phyloP scores from a whole-genome alignment of 768 basidiomycete species.

The Lactarius deliciosus region DNA sequence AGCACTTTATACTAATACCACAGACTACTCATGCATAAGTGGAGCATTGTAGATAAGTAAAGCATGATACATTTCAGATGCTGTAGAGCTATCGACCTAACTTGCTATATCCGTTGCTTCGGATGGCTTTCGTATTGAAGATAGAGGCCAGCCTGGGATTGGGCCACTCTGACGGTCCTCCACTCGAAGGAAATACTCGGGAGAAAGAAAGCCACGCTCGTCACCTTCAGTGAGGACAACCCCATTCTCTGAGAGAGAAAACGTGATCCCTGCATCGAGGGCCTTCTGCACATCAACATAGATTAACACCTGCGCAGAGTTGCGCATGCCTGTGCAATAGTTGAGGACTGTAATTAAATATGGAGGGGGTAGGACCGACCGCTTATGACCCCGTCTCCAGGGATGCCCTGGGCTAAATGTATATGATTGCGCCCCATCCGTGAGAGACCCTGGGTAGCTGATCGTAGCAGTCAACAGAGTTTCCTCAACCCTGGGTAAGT shows the following conservation, averaged over 20 bases:
- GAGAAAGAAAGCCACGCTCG: constrained; percentile 54
- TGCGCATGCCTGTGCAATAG: constrained; percentile 68
- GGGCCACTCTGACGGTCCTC: constrained; percentile 46
- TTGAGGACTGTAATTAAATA: neutral
- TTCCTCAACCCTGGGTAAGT: neutral
- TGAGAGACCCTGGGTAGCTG: constrained; percentile 71
- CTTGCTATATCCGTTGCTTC: constrained; percentile 6
- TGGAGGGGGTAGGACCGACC: constrained; percentile 47
- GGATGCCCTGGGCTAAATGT: constrained; percentile 82
- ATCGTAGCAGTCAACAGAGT: constrained; percentile 6
- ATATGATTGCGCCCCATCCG: constrained; percentile 90
- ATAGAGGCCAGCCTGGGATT: constrained; percentile 33
- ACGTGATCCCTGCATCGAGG: constrained; percentile 63
- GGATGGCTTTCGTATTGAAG: constrained; percentile 1
- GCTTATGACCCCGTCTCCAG: constrained; percentile 66
- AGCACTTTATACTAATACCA: neutral
- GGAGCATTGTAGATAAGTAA: constrained; percentile 4
- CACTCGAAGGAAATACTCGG: constrained; percentile 69
- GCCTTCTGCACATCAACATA: constrained; percentile 76
- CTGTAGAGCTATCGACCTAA: neutral
- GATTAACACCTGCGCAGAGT: constrained; percentile 73
- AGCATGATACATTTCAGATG: neutral
- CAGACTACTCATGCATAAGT: neutral
- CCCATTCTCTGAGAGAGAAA: constrained; percentile 82
- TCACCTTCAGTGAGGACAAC: constrained; percentile 87